phyloP scores from a whole-genome alignment of 108 stramenopile genomes.

The Cyclotella atomus region DNA sequence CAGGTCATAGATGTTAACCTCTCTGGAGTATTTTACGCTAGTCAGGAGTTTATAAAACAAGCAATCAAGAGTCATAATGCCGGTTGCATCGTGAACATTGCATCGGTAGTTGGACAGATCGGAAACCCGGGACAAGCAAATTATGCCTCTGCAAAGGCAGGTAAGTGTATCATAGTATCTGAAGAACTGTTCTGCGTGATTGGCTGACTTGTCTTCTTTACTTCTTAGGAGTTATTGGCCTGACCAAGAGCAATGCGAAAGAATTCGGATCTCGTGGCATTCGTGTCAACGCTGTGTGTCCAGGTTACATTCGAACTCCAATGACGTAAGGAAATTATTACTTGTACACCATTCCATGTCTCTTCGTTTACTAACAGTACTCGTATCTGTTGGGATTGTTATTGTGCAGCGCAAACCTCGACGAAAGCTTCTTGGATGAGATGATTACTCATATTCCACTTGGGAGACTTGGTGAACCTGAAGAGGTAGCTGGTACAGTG shows the following conservation, averaged over 20 bases:
- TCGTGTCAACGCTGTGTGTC: constrained; percentile 53
- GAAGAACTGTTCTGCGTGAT: no score
- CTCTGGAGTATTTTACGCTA: constrained; percentile 76
- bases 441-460: constrained; percentile 45
- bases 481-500: constrained; percentile 50
- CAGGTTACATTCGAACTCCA: constrained; percentile 55
- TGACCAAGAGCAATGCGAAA: constrained; percentile 53
- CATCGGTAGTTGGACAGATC: constrained; percentile 76
- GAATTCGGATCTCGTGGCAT: constrained; percentile 44
- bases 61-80: constrained; percentile 56
- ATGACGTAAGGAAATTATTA: constrained; percentile 33
- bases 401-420: constrained; percentile 14
- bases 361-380: background rate
- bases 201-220: no score
- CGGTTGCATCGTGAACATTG: constrained; percentile 74
- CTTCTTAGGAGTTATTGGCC: constrained; percentile 52
- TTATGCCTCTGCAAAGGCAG: constrained; percentile 59
- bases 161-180: no score
- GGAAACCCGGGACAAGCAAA: constrained; percentile 65
- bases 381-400: no score
- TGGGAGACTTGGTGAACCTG: constrained; percentile 48
- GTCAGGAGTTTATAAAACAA: constrained; percentile 65
- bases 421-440: constrained; percentile 44
- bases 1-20: constrained; percentile 86
- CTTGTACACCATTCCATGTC: background rate